Base-by-base conservation (phyloP, 129 eudicot genomes). In the Flaveria bidentis region DNA sequence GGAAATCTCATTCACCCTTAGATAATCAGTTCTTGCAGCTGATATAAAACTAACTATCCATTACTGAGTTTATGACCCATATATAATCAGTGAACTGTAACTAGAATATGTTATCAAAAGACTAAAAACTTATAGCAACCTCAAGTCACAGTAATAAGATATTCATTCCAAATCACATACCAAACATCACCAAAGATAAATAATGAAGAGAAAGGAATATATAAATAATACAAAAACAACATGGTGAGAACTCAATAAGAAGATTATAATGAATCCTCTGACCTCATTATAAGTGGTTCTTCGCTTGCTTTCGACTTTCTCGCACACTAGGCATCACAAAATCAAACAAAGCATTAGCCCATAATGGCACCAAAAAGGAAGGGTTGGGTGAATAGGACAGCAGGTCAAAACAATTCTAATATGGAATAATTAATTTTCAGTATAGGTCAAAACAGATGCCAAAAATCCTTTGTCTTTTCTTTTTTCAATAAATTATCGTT, bases 251-350 rank as follows among this genome's bases (percentile, higher is more conserved):
- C 71, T 73, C 63, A 57, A 80, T 12, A 73, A 76, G 10, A 77
- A 20, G 5, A 5, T 36, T 53, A 74, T 70, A 52, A 58, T 25
- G 44, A 80, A 80, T 30, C 80, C 41, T 33, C 91, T 83, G 46
- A 90, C 96, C 96, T 90, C 96, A 73, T 90, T 90, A 60, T 87
- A 90, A 57, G 96, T 90, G 71, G 96, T 90, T 85, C 92, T 87
- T 72, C 96, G 92, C 68, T 90, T 90, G 92, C 96, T 90, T 84
- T 90, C 90, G 42, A 87, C 96, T 82, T 90, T 90, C 85, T 90
- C 96, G 17, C 96, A 90, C 33, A 90, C 96, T 91, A 22, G 11
- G 45, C 72, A 76, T 42, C 60, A 67, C 72, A 76, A 72, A 46
- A 68, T 25, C 26, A 64, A 69, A 60, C 16, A 47, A 76, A 73